Conservation (phyloP, 2,329 filamentous ascomycete species). For the Delphinella strobiligena region DNA sequence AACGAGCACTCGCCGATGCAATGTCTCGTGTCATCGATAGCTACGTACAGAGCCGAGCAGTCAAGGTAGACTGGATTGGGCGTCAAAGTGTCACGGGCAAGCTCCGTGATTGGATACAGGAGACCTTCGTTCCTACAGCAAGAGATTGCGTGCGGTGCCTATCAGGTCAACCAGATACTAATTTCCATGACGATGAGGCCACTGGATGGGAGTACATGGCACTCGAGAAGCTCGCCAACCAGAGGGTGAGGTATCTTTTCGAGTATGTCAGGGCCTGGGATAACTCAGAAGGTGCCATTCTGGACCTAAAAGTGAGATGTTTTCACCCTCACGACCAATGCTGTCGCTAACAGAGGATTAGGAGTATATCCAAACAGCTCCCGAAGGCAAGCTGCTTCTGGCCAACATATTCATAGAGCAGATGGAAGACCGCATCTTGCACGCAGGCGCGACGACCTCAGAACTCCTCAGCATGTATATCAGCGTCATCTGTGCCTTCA, state of each 20-base stretch:
- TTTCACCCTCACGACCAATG: background rate
- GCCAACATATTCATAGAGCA: conserved; percentile 57
- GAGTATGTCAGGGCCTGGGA: conserved; percentile 72
- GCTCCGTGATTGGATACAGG: conserved; percentile 56
- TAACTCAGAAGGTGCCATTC: conserved; percentile 54
- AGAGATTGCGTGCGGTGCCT: conserved; percentile 13
- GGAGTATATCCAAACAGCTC: conserved; percentile 47
- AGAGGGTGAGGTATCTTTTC: conserved; percentile 50
- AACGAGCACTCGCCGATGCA: conserved; percentile 51
- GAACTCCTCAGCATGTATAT: conserved; percentile 70
- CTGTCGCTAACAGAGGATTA: no score
- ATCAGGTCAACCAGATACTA: conserved; percentile 12
- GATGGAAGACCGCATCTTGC: conserved; percentile 54
- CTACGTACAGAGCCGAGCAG: conserved; percentile 50
- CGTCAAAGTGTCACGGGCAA: conserved; percentile 45
- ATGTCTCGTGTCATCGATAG: conserved; percentile 54
- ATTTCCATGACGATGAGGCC: background rate
- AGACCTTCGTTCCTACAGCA: conserved; percentile 45
- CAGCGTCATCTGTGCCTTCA: conserved; percentile 65
- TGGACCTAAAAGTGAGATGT: conserved; percentile 52
- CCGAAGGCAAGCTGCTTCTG: conserved; percentile 55
- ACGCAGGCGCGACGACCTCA: conserved; percentile 63
- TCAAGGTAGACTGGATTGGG: conserved; percentile 46
- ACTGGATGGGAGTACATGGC: conserved; percentile 23
- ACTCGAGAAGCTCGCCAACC: conserved; percentile 25